These are phyloP conservation scores for Hypomyces perniciosus DNA, from an alignment of 2,329 filamentous ascomycete genomes.

Conservation along the genomic window DNA sequence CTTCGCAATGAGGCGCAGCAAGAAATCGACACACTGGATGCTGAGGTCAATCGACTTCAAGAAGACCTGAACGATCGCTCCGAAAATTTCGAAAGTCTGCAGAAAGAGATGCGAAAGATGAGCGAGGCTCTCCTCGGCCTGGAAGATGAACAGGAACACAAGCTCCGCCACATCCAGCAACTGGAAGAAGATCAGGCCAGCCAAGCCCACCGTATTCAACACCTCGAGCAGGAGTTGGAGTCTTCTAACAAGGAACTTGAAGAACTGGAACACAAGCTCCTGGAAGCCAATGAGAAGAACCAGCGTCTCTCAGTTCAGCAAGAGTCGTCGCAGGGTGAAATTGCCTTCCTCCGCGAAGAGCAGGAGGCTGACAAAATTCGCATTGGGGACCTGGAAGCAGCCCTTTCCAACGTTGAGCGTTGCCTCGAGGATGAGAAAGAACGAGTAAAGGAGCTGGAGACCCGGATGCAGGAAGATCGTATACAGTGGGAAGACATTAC, in stretches of 20 bases:
- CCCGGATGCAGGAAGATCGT: constrained; percentile 71
- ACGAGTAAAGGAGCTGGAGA: constrained; percentile 62
- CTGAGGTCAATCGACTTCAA: constrained; percentile 64
- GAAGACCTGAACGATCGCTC: constrained; percentile 67
- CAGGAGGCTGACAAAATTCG: constrained; percentile 97
- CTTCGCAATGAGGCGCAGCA: constrained; percentile 59
- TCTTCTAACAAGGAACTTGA: constrained; percentile 85
- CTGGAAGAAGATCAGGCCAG: constrained; percentile 76
- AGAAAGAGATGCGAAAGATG: constrained; percentile 88
- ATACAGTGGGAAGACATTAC: constrained; percentile 82
- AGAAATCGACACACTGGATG: constrained; percentile 61
- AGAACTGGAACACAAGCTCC: constrained; percentile 73
- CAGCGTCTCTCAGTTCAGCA: constrained; percentile 84
- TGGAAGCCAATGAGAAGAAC: constrained; percentile 80
- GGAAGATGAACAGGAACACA: constrained; percentile 82
- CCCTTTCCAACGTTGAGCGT: constrained; percentile 72
- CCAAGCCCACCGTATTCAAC: constrained; percentile 71
- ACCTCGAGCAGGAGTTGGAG: constrained; percentile 74
- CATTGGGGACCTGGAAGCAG: constrained; percentile 86
- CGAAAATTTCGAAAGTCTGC: constrained; percentile 86
- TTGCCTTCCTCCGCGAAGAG: constrained; percentile 91
- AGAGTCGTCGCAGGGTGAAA: constrained; percentile 87
- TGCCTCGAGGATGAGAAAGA: constrained; percentile 81
- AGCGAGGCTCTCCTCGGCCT: constrained; percentile 80
- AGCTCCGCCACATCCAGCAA: constrained; percentile 70